Base-by-base conservation (phyloP, 225 moss, liverwort and hornwort genomes). In the Physcomitrellopsis africana region DNA sequence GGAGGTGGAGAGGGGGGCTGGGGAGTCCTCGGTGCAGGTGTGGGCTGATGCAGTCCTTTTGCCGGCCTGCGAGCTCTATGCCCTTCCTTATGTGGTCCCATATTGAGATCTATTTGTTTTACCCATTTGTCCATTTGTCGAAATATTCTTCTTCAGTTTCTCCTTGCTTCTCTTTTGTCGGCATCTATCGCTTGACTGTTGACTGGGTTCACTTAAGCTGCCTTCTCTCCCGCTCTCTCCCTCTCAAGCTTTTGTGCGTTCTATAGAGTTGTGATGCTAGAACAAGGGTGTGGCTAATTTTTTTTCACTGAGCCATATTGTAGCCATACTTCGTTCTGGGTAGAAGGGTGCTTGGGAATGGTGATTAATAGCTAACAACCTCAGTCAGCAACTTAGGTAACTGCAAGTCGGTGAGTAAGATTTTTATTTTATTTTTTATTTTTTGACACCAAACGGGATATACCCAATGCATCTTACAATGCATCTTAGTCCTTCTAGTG, bases 51-150 rank as follows among this genome's bases (percentile, higher is more conserved):
- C 88, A 64, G 81, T 95, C 75, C 88, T 81, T 51, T 85, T 95
- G 74, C 83, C 87, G 22, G 80, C 88, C 66, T 83, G 85, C 68
- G 91, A 88, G 70, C 81, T 95, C 73, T 87, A 89, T 68, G 92
- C 95, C 84, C 86, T 95, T 87, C 95, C 95, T 60, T 95, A 95
- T 74, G 92, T 95, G 92, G 87, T 92, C 84, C 95, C 91, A 76
- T 92, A 91, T 88, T 95, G 91, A 95, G 87, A 92, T 85, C 83
- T 86, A 78, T 81, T 81, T 86, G 79, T 76, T 61, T 74, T 82
- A 80, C 74, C 85, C 75, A 86, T 76, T 91, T 85, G 79, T 80
- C 69, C 65, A 83, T 73, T 68, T 76, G 70, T 71, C 15, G 51
- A 72, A 79, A 16, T 51, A 63, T 75, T 72, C 63, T 44, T 70